Conservation (phyloP, 495 filamentous ascomycete species). For the Bacidia rubella region DNA sequence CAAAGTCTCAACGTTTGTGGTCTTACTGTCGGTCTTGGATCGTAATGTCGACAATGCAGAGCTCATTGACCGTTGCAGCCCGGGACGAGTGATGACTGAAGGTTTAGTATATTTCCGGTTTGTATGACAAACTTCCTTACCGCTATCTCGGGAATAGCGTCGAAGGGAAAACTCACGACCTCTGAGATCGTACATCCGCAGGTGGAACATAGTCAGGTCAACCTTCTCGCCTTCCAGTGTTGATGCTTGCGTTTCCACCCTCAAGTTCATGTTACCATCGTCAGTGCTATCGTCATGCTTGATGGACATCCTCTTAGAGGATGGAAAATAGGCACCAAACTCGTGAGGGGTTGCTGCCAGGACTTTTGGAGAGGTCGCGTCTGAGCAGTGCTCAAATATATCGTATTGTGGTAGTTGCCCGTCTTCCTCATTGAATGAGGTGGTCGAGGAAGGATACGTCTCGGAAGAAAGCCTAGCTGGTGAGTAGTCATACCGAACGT, state of each 20-base stretch:
- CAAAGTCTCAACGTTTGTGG: slow-evolving; percentile 11
- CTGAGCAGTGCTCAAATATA: slow-evolving; percentile 48
- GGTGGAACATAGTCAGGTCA: slow-evolving; percentile 78
- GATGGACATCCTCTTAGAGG: slow-evolving; percentile 63
- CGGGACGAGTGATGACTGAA: slow-evolving; percentile 34
- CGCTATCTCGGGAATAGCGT: slow-evolving; percentile 84
- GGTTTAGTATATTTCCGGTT: slow-evolving; percentile 53
- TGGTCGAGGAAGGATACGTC: slow-evolving; percentile 65
- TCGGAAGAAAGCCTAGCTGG: slow-evolving; percentile 55
- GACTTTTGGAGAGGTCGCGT: slow-evolving; percentile 46
- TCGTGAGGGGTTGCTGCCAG: slow-evolving; percentile 66
- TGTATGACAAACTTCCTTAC: slow-evolving; percentile 84
- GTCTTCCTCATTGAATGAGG: slow-evolving; percentile 45
- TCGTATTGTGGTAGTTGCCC: slow-evolving; percentile 32
- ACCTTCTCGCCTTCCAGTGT: slow-evolving; percentile 41
- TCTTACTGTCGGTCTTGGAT: slow-evolving; percentile 37
- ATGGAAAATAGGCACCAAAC: slow-evolving; percentile 81
- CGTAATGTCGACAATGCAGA: slow-evolving; percentile 57
- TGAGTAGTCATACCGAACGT: slow-evolving; percentile 27
- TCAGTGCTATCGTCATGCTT: slow-evolving; percentile 82
- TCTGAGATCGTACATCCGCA: slow-evolving; percentile 88
- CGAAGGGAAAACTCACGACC: slow-evolving; percentile 80
- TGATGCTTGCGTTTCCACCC: slow-evolving; percentile 65
- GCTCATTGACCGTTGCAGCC: slow-evolving; percentile 58
- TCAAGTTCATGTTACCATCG: slow-evolving; percentile 96